phyloP scores from a whole-genome alignment of 106 monocot genomes.

The Acorus gramineus region DNA sequence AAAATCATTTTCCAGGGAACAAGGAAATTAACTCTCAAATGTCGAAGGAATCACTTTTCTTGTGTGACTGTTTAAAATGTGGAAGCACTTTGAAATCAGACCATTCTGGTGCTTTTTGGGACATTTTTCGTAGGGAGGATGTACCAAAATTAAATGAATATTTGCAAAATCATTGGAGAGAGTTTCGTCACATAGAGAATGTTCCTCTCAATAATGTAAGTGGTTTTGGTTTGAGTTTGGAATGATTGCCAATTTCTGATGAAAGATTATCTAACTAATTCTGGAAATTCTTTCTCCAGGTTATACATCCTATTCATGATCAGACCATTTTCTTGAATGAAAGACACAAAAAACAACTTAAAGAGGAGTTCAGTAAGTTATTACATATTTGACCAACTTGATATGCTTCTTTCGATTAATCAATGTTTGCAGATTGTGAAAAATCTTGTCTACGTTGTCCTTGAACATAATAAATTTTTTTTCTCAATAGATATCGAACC shows the following conservation, averaged over 20 bases:
- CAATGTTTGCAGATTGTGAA: too few relatives aligned
- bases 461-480: background rate
- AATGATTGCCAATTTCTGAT: background rate
- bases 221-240: background rate
- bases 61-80: background rate
- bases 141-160: slow-evolving; percentile 27
- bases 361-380: slow-evolving; percentile 34
- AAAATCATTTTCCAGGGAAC: background rate
- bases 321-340: slow-evolving; percentile 37
- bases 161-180: slow-evolving; percentile 25
- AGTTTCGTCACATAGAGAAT: slow-evolving; percentile 32
- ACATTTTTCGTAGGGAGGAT: slow-evolving; percentile 47
- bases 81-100: slow-evolving; percentile 1
- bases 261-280: background rate
- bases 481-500: slow-evolving; percentile 23
- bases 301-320: slow-evolving; percentile 47
- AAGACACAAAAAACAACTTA: slow-evolving; percentile 34
- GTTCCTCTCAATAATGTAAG: slow-evolving; percentile 27
- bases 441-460: too few relatives aligned
- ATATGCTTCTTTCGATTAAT: background rate
- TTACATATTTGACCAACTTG: background rate
- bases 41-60: background rate
- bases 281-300: slow-evolving; percentile 12
- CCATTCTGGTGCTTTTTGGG: slow-evolving; percentile 43
- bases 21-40: background rate